Evolutionary conservation across 306 rosid species (phyloP).

Genomic region (Malus sylvestris): DNA sequence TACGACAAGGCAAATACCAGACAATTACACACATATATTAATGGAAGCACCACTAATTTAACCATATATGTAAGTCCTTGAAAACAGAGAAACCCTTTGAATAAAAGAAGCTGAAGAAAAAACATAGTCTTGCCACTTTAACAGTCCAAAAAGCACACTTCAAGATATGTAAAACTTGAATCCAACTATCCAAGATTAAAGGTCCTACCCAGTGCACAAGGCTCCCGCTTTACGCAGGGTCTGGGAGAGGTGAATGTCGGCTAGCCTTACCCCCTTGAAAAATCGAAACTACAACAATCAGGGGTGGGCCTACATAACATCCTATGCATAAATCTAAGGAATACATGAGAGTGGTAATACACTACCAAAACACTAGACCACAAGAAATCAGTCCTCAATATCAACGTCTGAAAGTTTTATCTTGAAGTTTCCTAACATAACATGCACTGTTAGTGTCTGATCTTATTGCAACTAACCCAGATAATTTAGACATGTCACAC

Average conservation of each 20-base stretch:
- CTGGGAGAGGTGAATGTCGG: too few relatives aligned
- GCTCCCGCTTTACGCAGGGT: too few relatives aligned
- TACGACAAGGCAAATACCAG: conserved; percentile 21
- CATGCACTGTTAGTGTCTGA: not conserved
- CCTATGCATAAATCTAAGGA: not conserved
- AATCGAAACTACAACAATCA: not conserved
- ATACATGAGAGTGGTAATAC: not conserved
- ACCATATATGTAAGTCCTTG: not conserved
- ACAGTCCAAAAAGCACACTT: not conserved
- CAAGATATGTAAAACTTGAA: not conserved
- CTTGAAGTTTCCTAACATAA: not conserved
- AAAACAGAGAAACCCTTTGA: not conserved
- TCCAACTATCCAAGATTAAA: not conserved
- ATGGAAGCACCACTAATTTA: conserved; percentile 6
- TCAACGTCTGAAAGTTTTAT: not conserved
- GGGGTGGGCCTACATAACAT: not conserved
- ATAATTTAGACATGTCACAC: not conserved
- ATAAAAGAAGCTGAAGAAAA: not conserved
- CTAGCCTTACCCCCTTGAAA: not conserved
- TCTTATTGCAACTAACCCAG: not conserved
- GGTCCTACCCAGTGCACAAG: too few relatives aligned
- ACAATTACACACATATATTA: conserved; percentile 9
- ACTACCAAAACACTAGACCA: not conserved
- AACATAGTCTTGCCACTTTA: not conserved
- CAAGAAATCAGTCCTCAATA: not conserved